These are phyloP conservation scores for Aspergillus biplanus DNA, from an alignment of 495 filamentous ascomycete species.

Conservation along the genomic window DNA sequence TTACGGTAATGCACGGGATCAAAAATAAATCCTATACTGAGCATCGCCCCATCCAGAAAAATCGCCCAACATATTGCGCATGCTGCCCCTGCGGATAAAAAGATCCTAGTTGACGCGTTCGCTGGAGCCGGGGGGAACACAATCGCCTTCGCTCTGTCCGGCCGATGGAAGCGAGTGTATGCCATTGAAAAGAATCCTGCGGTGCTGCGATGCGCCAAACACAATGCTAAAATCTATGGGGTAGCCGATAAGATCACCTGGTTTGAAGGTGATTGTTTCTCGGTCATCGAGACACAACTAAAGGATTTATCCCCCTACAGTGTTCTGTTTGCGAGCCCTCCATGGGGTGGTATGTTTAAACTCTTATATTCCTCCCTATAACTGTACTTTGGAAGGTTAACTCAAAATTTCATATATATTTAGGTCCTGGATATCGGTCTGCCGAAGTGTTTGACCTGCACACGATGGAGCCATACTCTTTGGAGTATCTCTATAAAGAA, in stretches of 20 bases:
- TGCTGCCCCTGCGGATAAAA: slow-evolving; percentile 53
- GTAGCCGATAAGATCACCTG: slow-evolving; percentile 80
- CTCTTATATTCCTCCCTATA: neutral
- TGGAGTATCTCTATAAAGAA: slow-evolving; percentile 62
- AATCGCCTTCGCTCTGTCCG: slow-evolving; percentile 86
- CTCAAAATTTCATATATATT: neutral
- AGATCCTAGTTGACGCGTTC: slow-evolving; percentile 81
- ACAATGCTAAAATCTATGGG: slow-evolving; percentile 88
- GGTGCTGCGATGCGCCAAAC: slow-evolving; percentile 83
- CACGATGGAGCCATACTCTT: slow-evolving; percentile 84
- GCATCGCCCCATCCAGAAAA: slow-evolving; percentile 52
- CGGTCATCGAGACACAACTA: slow-evolving; percentile 54
- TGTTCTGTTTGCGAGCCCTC: slow-evolving; percentile 86
- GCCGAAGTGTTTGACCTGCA: slow-evolving; percentile 82
- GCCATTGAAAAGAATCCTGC: slow-evolving; percentile 82
- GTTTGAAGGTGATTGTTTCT: slow-evolving; percentile 83
- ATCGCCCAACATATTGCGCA: slow-evolving; percentile 75
- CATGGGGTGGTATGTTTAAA: slow-evolving; percentile 77
- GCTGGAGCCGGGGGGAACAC: slow-evolving; percentile 90
- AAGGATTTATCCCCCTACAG: slow-evolving; percentile 56
- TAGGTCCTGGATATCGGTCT: slow-evolving; percentile 76
- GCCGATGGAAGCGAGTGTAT: slow-evolving; percentile 77
- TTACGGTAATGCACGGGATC: neutral
- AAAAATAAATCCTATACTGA: neutral
- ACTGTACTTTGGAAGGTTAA: too few species aligned